Evolutionary conservation across 1,284 basidiomycete genomes (phyloP).

Genomic region (Psilocybe mexicana): DNA sequence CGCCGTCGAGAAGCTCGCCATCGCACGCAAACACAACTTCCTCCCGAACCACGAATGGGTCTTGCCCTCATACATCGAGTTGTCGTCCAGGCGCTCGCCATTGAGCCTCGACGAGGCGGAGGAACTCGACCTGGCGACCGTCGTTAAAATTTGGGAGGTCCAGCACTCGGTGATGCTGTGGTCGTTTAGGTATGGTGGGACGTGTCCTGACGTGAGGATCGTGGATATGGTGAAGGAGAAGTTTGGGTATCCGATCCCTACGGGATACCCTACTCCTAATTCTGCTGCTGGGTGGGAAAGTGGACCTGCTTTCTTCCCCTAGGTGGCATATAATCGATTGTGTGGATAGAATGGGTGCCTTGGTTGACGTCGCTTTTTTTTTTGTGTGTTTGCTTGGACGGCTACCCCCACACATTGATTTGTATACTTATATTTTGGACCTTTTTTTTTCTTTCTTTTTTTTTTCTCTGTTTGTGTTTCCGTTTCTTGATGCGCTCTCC

Average conservation of each 20-base stretch:
- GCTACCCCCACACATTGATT: no score
- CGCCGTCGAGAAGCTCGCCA: constrained; percentile 35
- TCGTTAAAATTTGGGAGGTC: constrained; percentile 29
- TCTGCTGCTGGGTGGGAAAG: no score
- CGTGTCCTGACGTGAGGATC: constrained; percentile 3
- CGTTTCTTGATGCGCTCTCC: no score
- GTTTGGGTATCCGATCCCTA: constrained; percentile 10
- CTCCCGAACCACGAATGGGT: constrained; percentile 30
- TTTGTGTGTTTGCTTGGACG: no score
- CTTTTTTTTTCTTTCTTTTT: no score
- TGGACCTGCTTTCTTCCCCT: no score
- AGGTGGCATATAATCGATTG: no score
- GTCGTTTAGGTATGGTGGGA: neutral
- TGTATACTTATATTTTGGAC: no score
- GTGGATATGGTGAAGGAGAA: constrained; percentile 15
- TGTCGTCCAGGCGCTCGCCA: constrained; percentile 30
- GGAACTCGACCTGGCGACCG: constrained; percentile 25
- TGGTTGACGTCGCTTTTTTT: no score
- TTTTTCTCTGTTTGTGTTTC: no score
- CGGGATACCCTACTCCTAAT: neutral
- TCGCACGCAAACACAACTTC: constrained; percentile 31
- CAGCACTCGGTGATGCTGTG: constrained; percentile 17
- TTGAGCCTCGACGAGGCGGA: constrained; percentile 32
- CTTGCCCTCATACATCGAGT: constrained; percentile 34
- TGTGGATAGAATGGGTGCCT: no score